A percentile compares a stretch with the other conserved stretches of the same genome.
These are phyloP conservation scores for Podospora tetraspora DNA, from an alignment of 495 filamentous ascomycete genomes.

Conservation along the genomic window DNA sequence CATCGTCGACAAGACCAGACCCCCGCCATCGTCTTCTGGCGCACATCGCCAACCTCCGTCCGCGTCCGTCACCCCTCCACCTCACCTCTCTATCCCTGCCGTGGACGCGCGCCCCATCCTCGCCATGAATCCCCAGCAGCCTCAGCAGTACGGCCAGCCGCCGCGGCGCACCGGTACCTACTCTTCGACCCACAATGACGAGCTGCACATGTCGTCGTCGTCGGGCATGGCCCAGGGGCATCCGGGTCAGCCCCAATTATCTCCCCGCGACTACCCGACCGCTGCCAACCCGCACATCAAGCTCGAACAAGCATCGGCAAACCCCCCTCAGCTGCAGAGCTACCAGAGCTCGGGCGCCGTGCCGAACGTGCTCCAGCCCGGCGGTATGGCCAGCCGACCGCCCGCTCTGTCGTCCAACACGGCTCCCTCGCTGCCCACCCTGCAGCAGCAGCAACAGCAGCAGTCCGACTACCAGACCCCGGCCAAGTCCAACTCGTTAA, in stretches of 20 bases:
- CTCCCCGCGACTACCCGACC: constrained; percentile 45
- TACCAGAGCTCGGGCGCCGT: constrained; percentile 53
- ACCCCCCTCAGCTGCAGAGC: constrained; percentile 44
- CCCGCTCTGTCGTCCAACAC: constrained; percentile 63
- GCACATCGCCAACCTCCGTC: not conserved
- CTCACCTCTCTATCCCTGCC: not conserved
- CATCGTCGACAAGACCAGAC: not conserved
- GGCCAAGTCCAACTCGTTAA: constrained; percentile 58
- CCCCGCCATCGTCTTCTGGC: not conserved
- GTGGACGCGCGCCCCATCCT: not conserved
- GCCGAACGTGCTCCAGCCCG: constrained; percentile 68
- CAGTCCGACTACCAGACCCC: constrained; percentile 63
- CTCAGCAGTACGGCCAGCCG: constrained; percentile 38
- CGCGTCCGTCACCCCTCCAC: not conserved
- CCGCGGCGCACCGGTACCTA: constrained; percentile 40
- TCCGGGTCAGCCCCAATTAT: constrained; percentile 34
- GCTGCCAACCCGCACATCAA: constrained; percentile 46
- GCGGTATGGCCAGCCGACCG: constrained; percentile 51
- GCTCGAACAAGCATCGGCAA: constrained; percentile 27
- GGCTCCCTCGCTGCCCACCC: constrained; percentile 63
- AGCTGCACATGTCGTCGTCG: constrained; percentile 72
- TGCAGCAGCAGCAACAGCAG: constrained; percentile 55
- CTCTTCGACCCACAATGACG: constrained; percentile 50
- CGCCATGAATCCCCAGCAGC: constrained; percentile 49
- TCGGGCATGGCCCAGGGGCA: constrained; percentile 43